phyloP scores from a whole-genome alignment of 225 moss, liverwort and hornwort species.

The Bryum argenteum region DNA sequence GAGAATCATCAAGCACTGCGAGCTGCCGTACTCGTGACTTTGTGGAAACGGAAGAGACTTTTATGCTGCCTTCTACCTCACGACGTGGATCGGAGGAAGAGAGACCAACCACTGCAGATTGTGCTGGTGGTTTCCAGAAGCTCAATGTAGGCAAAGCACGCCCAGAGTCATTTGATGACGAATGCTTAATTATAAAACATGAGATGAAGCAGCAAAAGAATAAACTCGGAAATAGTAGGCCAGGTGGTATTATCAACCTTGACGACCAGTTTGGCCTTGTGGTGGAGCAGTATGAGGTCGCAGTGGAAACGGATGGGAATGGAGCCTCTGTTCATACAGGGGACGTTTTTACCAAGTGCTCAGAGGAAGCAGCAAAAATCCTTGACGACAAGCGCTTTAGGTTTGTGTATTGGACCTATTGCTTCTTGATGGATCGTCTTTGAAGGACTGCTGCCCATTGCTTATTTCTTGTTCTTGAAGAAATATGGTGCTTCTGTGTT shows the following conservation, averaged over 20 bases:
- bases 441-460: not conserved
- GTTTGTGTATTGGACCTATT: slow-evolving; percentile 26
- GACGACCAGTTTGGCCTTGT: slow-evolving; percentile 25
- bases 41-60: slow-evolving; percentile 14
- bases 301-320: slow-evolving; percentile 20
- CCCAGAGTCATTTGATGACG: slow-evolving; percentile 28
- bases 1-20: slow-evolving; percentile 20
- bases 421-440: slow-evolving; percentile 3
- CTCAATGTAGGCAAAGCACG: slow-evolving; percentile 31
- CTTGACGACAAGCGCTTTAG: slow-evolving; percentile 40
- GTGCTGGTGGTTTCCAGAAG: slow-evolving; percentile 19
- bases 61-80: slow-evolving; percentile 25
- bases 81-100: slow-evolving; percentile 28
- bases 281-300: slow-evolving; percentile 28
- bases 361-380: slow-evolving; percentile 29
- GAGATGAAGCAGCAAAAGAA: slow-evolving; percentile 23
- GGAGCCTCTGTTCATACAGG: slow-evolving; percentile 14
- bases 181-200: slow-evolving; percentile 24
- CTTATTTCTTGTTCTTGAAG: slow-evolving; percentile 5
- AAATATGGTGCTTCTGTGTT: not conserved
- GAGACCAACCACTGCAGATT: slow-evolving; percentile 15
- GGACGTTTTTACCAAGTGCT: slow-evolving; percentile 27
- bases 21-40: slow-evolving; percentile 14
- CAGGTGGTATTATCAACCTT: slow-evolving; percentile 32
- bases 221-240: slow-evolving; percentile 23